Evolutionary conservation across 2,329 filamentous ascomycete species (phyloP), one percentile per base, ranked within the genome.

Genomic region (Penicillium sp.): DNA sequence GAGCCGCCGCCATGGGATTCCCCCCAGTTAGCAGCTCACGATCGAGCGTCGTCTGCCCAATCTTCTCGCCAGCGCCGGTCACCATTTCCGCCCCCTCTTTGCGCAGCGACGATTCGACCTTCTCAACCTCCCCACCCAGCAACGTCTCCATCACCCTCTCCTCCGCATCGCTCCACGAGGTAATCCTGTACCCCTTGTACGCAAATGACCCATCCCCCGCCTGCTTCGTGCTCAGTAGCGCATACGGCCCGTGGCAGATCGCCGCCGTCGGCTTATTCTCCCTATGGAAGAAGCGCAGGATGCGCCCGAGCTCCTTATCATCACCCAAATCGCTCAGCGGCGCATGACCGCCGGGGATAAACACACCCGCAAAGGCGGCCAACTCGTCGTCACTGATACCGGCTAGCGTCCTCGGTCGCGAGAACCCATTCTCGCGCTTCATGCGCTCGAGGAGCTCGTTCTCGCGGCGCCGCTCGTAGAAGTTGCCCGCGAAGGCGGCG

Each of bases 181-280:
- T 82, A 35, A 83, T 75, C 66, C 78, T 76, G 63, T 82, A 83
- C 17, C 79, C 80, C 47, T 79, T 76, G 61, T 82, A 83, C 26
- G 74, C 77, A 54, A 82, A 82, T 31, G 72, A 68, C 1, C 73
- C 71, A 52, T 71, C 70, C 0, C 73, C 76, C 0, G 67, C 72
- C 17, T 68, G 64, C 64, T 78, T 79, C 0, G 80, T 82, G 5
- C 75, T 78, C 15, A 83, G 60, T 44, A 82, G 74, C 1, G 79
- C 81, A 66, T 78, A 81, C 0, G 80, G 79, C 1, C 81, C 81
- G 58, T 83, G 80, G 45, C 81, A 82, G n/a, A 82, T 77, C 3
- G 75, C 76, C 1, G 79, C 79, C 0, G 81, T 82, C 0, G 81
- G 79, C 63, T 82, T 82, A 4, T 72, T 67, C 61, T 74, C 64